A percentile compares a stretch with the other conserved stretches of the same genome.
These are phyloP conservation scores for Morella rubra DNA, from an alignment of 306 rosid species.

Conservation along the genomic window DNA sequence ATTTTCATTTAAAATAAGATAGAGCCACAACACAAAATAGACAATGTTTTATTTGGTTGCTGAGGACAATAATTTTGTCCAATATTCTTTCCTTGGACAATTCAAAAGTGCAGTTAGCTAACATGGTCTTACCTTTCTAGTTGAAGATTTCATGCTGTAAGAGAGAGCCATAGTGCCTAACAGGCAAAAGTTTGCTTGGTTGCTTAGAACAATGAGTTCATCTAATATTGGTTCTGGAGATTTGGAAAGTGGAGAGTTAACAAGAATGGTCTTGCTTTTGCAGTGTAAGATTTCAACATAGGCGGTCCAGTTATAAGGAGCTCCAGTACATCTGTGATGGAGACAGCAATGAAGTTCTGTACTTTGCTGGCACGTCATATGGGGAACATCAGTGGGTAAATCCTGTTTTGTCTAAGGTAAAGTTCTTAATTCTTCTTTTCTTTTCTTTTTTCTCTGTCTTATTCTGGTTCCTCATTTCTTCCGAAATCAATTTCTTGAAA, in stretches of 20 bases:
- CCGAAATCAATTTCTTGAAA: not conserved
- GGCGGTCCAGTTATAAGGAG: constrained; percentile 90
- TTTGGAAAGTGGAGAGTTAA: constrained; percentile 6
- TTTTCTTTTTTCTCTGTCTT: not conserved
- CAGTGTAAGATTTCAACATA: constrained; percentile 70
- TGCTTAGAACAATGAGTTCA: not conserved
- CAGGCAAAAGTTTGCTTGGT: constrained; percentile 17
- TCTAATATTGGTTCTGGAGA: constrained; percentile 1
- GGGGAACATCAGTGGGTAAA: constrained; percentile 94
- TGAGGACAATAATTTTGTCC: not conserved
- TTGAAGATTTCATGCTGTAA: constrained; percentile 5
- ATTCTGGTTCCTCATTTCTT: not conserved
- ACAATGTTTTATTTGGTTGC: constrained; percentile 16
- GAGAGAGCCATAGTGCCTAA: constrained; percentile 9
- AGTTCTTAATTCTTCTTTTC: constrained; percentile 10
- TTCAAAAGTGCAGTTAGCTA: constrained; percentile 16
- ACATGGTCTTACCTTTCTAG: constrained; percentile 2
- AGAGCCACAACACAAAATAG: constrained; percentile 13
- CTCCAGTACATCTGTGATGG: constrained; percentile 87
- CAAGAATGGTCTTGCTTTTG: constrained; percentile 20
- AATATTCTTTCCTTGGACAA: constrained; percentile 6
- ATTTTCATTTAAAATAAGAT: constrained; percentile 9
- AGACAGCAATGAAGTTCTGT: constrained; percentile 81
- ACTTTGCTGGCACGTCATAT: constrained; percentile 86
- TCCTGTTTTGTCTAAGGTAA: constrained; percentile 88